Base-by-base conservation (phyloP, 768 basidiomycete genomes). In the Mycena rosella region DNA sequence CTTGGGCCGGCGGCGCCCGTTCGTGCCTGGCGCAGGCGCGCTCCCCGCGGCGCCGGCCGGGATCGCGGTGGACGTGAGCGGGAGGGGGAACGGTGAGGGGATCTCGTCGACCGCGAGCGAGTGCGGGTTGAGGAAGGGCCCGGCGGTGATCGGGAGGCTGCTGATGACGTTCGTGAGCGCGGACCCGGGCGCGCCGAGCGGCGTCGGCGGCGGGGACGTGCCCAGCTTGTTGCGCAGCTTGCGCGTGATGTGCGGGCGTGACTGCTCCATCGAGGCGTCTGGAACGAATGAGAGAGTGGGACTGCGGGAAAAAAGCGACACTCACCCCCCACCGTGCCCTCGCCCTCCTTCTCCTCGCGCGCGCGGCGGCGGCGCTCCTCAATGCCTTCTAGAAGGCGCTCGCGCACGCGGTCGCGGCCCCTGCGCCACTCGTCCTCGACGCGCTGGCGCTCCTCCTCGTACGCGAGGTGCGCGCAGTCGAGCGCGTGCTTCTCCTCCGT, bases 321-420 rank as follows among this genome's bases (percentile, higher is more conserved):
- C 86, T 62, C 53, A 90, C 88, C 91, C 59, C 89, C 89, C 45
- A 87, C 84, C 18, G 88, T 89, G n/a, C 92, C 93, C 72, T 96
- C 94, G 67, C 93, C 92, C 66, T 95, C 94, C 75, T 95, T 95
- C 81, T 96, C 94, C 68, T 96, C 94, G 58, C 94, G 82, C 30
- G 94, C 94, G 65, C 91, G 81, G 71, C 89, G 83, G 61, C 94
- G 79, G 32, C 94, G 84, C 74, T 96, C 94, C 76, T 95, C 94
- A 70, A 96, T 91, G 30, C 94, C 93, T 73, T 95, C 94, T 18
- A 95, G 77, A 32, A 96, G 81, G 18, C 94, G 84, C 73, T 95
- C 93, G 10, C 92, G 83, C 20, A 95, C 90, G 30, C 90, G 82
- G 47, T 92, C 92, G 51, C 90, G 83, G 5, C 94, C 94, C 48